A percentile compares a stretch with the other conserved stretches of the same genome.
Conservation (phyloP, 139 green algal species). For the Coccomyxa sp. region DNA sequence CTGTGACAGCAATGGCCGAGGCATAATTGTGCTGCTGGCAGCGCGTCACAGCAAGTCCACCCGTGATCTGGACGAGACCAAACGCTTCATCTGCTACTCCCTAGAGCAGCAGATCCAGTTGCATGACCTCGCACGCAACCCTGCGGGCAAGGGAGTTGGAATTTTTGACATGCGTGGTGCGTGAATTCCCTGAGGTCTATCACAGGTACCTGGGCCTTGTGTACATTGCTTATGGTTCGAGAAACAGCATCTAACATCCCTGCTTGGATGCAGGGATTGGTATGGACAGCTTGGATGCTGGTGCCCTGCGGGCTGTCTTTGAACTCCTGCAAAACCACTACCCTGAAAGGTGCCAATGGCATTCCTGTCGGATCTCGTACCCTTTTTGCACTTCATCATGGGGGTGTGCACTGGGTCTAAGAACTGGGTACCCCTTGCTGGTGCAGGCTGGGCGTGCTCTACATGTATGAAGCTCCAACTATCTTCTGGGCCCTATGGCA, state of each 20-base stretch:
- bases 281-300: constrained; percentile 28
- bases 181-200: neutral
- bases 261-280: constrained; percentile 20
- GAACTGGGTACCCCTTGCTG: too few relatives aligned
- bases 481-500: constrained; percentile 53
- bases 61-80: constrained; percentile 22
- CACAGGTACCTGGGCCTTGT: neutral
- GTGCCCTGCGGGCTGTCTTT: constrained; percentile 33
- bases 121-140: neutral
- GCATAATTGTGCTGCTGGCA: constrained; percentile 26
- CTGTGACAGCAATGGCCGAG: neutral
- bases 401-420: too few relatives aligned
- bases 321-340: constrained; percentile 47
- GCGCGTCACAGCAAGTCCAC: constrained; percentile 16
- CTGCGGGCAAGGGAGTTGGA: neutral
- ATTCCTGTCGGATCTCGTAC: neutral
- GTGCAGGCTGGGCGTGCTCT: constrained; percentile 33
- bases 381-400: neutral
- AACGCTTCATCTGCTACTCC: constrained; percentile 34
- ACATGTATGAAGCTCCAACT: constrained; percentile 36
- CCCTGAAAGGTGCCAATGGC: constrained; percentile 23
- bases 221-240: neutral
- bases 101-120: constrained; percentile 21
- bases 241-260: neutral
- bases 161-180: neutral